Percentiles rank a stretch among this genome's conserved stretches.
These are phyloP conservation scores for Xylariaceae sp. DNA, from an alignment of 2,329 filamentous ascomycete species.

Conservation along the genomic window DNA sequence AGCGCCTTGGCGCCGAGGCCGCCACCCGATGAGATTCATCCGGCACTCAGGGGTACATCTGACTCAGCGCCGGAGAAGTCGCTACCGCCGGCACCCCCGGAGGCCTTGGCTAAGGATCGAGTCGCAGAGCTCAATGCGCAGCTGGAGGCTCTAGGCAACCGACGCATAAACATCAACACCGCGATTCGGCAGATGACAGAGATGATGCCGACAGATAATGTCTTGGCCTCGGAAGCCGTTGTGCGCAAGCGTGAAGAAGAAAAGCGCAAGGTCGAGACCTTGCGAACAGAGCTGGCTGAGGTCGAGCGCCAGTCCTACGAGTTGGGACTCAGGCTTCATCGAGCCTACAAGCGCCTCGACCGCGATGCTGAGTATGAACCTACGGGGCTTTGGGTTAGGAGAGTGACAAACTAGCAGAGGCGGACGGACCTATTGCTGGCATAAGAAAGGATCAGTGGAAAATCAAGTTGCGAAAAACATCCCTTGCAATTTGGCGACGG, in stretches of 20 bases:
- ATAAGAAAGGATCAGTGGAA: not conserved
- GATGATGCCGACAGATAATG: slow-evolving; percentile 65
- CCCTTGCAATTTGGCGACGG: not conserved
- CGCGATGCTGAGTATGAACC: slow-evolving; percentile 59
- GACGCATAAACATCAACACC: slow-evolving; percentile 64
- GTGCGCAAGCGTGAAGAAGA: slow-evolving; percentile 49
- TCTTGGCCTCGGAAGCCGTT: slow-evolving; percentile 62
- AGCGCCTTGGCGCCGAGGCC: slow-evolving; percentile 1
- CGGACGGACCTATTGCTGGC: not conserved
- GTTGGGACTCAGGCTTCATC: slow-evolving; percentile 66
- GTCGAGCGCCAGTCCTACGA: slow-evolving; percentile 74
- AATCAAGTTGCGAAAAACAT: not conserved
- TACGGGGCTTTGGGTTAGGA: slow-evolving; percentile 69
- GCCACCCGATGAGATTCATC: slow-evolving; percentile 17
- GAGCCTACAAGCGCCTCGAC: slow-evolving; percentile 70
- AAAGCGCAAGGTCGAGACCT: slow-evolving; percentile 60
- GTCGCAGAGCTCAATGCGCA: slow-evolving; percentile 62
- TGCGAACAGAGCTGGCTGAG: slow-evolving; percentile 63
- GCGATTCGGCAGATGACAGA: slow-evolving; percentile 73
- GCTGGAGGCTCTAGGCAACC: slow-evolving; percentile 58
- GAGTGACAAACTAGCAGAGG: slow-evolving; percentile 57
- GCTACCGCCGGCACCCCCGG: slow-evolving; percentile 56
- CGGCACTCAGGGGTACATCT: slow-evolving; percentile 19
- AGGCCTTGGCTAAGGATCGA: slow-evolving; percentile 53
- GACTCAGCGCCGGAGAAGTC: slow-evolving; percentile 44